Percentiles rank a stretch among this genome's conserved stretches.
phyloP scores from a whole-genome alignment of 163 green algal genomes.

The Dunaliella salina region DNA sequence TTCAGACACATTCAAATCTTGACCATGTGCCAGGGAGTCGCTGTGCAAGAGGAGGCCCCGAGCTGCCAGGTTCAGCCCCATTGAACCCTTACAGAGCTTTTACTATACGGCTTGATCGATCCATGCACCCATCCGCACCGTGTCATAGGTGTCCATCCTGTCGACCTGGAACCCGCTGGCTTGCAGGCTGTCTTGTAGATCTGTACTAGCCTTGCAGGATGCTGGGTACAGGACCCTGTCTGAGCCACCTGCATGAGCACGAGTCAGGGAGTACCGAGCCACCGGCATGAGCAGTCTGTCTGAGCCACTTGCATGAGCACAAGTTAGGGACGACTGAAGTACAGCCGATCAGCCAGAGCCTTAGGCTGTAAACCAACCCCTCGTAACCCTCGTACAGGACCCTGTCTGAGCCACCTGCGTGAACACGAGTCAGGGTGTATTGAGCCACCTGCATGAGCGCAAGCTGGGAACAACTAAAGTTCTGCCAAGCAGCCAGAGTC shows the following conservation, averaged over 20 bases:
- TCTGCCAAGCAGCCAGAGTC: too few species aligned
- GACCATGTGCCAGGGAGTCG: too few species aligned
- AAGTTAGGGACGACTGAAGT: too few species aligned
- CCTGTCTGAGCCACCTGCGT: slow-evolving; percentile 20
- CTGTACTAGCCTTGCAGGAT: slow-evolving; percentile 69
- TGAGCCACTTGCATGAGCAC: too few species aligned
- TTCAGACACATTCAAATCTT: too few species aligned
- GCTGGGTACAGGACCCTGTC: slow-evolving; percentile 81
- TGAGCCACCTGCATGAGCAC: slow-evolving; percentile 19
- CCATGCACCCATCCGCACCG: slow-evolving; percentile 30
- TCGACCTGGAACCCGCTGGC: slow-evolving; percentile 68
- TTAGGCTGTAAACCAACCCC: slow-evolving; percentile 50
- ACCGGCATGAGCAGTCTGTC: neutral
- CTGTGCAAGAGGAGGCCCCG: too few species aligned
- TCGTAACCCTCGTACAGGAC: slow-evolving; percentile 84
- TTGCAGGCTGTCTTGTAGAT: slow-evolving; percentile 72
- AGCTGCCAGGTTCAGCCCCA: too few species aligned
- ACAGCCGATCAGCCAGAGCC: too few species aligned
- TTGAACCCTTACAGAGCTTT: too few species aligned
- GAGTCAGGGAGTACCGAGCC: neutral
- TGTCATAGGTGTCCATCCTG: slow-evolving; percentile 89
- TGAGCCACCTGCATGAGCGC: neutral
- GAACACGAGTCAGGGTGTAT: neutral
- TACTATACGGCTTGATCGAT: too few species aligned
- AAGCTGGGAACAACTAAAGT: too few species aligned